Conservation (phyloP, 177 flowering plant genomes). For the Vitis hybrid region DNA sequence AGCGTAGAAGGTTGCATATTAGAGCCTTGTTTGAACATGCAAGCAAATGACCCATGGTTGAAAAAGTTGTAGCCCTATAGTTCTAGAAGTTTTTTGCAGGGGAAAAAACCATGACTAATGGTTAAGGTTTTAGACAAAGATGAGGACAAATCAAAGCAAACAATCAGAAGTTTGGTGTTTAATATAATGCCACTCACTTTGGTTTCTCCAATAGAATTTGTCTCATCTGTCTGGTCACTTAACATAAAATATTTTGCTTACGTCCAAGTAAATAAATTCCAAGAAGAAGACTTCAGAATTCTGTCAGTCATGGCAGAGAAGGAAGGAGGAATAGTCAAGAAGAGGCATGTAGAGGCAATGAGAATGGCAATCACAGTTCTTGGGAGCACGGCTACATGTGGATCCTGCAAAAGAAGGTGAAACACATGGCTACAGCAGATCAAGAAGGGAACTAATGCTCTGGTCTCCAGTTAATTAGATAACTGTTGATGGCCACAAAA, state of each 20-base stretch:
- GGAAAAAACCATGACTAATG: no score
- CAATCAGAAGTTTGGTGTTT: constrained; percentile 1
- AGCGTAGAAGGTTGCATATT: no score
- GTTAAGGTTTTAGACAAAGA: background rate
- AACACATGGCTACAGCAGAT: constrained; percentile 26
- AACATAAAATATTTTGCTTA: background rate
- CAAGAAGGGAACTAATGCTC: constrained; percentile 45
- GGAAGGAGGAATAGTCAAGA: constrained; percentile 43
- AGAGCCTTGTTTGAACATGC: no score
- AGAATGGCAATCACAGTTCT: constrained; percentile 36
- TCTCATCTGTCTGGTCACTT: background rate
- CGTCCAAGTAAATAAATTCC: background rate
- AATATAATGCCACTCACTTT: constrained; percentile 13
- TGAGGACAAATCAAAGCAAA: background rate
- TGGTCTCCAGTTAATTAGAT: constrained; percentile 50
- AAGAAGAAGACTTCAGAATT: background rate
- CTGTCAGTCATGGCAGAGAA: constrained; percentile 33
- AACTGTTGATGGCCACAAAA: constrained; percentile 27
- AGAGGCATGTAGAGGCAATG: constrained; percentile 37
- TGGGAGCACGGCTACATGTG: constrained; percentile 46
- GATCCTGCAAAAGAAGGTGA: constrained; percentile 33
- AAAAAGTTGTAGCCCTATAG: no score
- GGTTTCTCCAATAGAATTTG: constrained; percentile 9
- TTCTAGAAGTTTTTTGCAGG: no score
- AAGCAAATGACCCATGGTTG: no score